A percentile compares a stretch with the other conserved stretches of the same genome.
Evolutionary conservation across 768 basidiomycete species (phyloP).

Genomic region (Podaxis rugospora): DNA sequence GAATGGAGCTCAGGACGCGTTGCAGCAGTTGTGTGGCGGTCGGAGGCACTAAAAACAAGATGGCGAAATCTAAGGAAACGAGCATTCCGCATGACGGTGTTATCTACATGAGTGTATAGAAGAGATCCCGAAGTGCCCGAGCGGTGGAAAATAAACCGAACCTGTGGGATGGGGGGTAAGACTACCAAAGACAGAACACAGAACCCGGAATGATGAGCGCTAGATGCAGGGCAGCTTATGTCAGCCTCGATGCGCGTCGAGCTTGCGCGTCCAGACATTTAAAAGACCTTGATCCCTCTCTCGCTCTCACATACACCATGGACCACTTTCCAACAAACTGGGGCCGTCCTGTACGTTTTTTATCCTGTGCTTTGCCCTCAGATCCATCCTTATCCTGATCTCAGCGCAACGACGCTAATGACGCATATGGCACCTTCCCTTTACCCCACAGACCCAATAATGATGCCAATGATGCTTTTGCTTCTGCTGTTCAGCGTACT

Average conservation of each 20-base stretch:
- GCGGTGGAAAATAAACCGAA: neutral
- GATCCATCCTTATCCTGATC: neutral
- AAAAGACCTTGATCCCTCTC: slow-evolving; percentile 4
- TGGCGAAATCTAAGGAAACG: neutral
- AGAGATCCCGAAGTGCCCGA: neutral
- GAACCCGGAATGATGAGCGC: neutral
- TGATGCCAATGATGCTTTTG: slow-evolving; percentile 49
- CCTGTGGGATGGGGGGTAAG: neutral
- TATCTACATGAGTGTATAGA: neutral
- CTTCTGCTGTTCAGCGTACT: slow-evolving; percentile 71
- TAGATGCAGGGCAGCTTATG: slow-evolving; percentile 13
- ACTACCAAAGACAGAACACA: slow-evolving; percentile 1
- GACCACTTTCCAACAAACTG: slow-evolving; percentile 84
- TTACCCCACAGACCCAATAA: slow-evolving; percentile 56
- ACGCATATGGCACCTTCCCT: slow-evolving; percentile 76
- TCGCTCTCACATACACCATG: slow-evolving; percentile 35
- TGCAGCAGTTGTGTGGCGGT: neutral
- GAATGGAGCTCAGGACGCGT: neutral
- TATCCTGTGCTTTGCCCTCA: neutral
- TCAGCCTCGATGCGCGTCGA: slow-evolving; percentile 26
- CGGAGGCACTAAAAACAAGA: neutral
- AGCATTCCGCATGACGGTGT: neutral
- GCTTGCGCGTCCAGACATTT: slow-evolving; percentile 21
- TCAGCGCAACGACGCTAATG: slow-evolving; percentile 71
- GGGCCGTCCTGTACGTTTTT: slow-evolving; percentile 68